phyloP scores from a whole-genome alignment of 768 basidiomycete species.

The Tulasnella calospora region DNA sequence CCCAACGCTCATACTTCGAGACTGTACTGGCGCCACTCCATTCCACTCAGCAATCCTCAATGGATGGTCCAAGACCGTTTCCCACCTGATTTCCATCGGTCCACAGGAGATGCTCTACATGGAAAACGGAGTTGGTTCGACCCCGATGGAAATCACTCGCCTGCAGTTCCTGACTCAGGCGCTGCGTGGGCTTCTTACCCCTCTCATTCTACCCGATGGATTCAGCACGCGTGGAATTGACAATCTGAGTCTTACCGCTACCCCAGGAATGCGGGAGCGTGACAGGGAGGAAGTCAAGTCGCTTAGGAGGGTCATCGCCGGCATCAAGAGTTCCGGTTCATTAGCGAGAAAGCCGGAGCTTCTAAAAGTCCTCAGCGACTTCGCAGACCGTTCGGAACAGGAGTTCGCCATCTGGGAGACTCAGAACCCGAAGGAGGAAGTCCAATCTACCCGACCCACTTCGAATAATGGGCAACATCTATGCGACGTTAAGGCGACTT shows the following conservation, averaged over 20 bases:
- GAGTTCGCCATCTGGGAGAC: background rate
- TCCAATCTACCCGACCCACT: background rate
- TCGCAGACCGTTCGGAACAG: background rate
- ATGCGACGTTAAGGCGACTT: background rate
- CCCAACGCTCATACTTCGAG: conserved; percentile 39
- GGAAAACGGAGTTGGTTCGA: conserved; percentile 46
- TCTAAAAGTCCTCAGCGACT: background rate
- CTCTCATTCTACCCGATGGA: background rate
- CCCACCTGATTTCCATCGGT: conserved; percentile 39
- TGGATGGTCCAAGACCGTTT: conserved; percentile 39
- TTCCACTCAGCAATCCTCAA: conserved; percentile 47
- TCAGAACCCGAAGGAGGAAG: background rate
- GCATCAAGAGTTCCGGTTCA: background rate
- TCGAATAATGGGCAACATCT: too few relatives aligned
- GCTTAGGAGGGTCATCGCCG: background rate
- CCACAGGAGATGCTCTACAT: conserved; percentile 42
- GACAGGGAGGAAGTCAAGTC: background rate
- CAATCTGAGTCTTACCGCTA: background rate
- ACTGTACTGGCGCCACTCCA: conserved; percentile 50
- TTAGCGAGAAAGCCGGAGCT: conserved; percentile 4
- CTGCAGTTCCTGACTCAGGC: background rate
- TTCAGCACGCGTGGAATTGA: background rate
- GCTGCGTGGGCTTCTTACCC: background rate
- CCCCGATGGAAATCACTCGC: conserved; percentile 33
- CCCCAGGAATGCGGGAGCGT: background rate